These are phyloP conservation scores for Leucosporidium creatinivorum DNA, from an alignment of 768 basidiomycete genomes.

Conservation along the genomic window DNA sequence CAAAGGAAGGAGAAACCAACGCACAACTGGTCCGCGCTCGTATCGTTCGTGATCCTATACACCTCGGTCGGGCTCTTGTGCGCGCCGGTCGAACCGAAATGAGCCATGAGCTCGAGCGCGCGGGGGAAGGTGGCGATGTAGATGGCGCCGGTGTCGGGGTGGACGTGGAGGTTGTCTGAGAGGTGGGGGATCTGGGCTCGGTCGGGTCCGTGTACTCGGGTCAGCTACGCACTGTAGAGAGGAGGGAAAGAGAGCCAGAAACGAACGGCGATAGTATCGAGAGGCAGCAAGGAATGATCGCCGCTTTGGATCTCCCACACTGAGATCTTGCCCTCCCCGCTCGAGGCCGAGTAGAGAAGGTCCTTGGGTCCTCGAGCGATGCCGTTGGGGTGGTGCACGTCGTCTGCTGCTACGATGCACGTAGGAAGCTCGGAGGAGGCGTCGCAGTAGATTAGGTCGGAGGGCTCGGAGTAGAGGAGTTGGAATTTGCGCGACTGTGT, in stretches of 20 bases:
- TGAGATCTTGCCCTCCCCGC: conserved; percentile 47
- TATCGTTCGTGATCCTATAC: conserved; percentile 41
- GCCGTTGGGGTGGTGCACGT: conserved; percentile 57
- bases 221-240: no score
- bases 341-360: conserved; percentile 53
- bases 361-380: conserved; percentile 46
- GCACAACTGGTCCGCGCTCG: conserved; percentile 44
- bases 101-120: conserved; percentile 38
- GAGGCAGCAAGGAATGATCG: conserved; percentile 55
- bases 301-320: conserved; percentile 53
- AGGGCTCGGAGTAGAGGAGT: conserved; percentile 22
- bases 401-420: conserved; percentile 55
- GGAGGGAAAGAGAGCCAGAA: no score
- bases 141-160: conserved; percentile 51
- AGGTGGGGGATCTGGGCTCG: conserved; percentile 37
- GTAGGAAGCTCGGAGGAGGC: conserved; percentile 44
- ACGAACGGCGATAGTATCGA: conserved; percentile 47
- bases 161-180: conserved; percentile 59
- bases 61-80: neutral
- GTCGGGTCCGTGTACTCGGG: no score
- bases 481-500: conserved; percentile 12
- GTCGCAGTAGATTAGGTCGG: conserved; percentile 62
- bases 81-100: neutral
- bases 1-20: conserved; percentile 47
- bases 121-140: conserved; percentile 57